Percentiles rank a stretch among this genome's conserved stretches.
Evolutionary conservation across 768 basidiomycete species (phyloP).

Genomic region (Kwoniella mangroviensis): DNA sequence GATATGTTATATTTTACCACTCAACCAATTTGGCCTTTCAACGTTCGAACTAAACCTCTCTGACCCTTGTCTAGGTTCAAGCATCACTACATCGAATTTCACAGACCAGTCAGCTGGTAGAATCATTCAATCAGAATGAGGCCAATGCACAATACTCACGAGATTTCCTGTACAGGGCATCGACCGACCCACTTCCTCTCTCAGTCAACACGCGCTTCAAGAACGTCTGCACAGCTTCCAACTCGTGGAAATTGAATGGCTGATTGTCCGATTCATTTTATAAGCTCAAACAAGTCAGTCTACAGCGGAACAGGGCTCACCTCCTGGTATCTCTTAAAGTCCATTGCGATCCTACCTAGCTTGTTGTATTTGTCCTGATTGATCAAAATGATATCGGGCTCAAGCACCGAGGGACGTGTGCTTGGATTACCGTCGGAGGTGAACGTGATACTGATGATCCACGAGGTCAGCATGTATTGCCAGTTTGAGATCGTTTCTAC

Average conservation of each 20-base stretch:
- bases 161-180: slow-evolving; percentile 54
- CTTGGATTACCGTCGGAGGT: slow-evolving; percentile 93
- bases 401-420: slow-evolving; percentile 75
- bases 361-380: slow-evolving; percentile 98
- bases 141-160: slow-evolving; percentile 20
- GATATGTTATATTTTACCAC: slow-evolving; percentile 27
- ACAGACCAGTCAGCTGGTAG: neutral
- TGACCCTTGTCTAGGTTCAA: slow-evolving; percentile 52
- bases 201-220: slow-evolving; percentile 49
- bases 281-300: neutral
- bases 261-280: neutral
- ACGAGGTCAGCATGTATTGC: too few relatives aligned
- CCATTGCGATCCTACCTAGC: slow-evolving; percentile 81
- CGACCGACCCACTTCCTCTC: slow-evolving; percentile 51
- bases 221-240: slow-evolving; percentile 77
- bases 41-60: slow-evolving; percentile 45
- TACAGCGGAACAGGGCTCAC: slow-evolving; percentile 27
- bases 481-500: slow-evolving; percentile 6
- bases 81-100: slow-evolving; percentile 40
- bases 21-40: slow-evolving; percentile 54
- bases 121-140: neutral
- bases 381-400: slow-evolving; percentile 76
- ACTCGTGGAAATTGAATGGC: slow-evolving; percentile 74
- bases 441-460: slow-evolving; percentile 69
- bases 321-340: slow-evolving; percentile 59